Evolutionary conservation across 257 asterid species (phyloP), one percentile per base, ranked within the genome.

Genomic region (Solanum tarijense): DNA sequence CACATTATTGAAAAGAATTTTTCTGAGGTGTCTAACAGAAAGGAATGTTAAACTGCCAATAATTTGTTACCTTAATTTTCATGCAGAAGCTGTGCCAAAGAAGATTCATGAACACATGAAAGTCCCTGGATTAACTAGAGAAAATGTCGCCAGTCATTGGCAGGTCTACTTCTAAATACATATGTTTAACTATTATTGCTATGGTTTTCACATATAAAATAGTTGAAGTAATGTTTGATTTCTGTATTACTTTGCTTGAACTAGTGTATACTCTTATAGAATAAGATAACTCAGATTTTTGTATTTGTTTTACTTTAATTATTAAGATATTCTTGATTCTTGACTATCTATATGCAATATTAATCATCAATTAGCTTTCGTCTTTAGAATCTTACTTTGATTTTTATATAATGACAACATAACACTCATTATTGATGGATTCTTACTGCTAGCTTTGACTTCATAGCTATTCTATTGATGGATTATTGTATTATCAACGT

Each of bases 61-160:
- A 10, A 20, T 21, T 75, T 38, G 73, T 32, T 68, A 11, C 52
- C 20, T 78, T 3, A 31, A 43, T 84, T 52, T 32, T 29, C 9
- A 84, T 21, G 87, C 81, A 93, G 96, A 91, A 78, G 94, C 94
- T 90, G 92, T 86, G 74, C 96, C 98, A 4, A 91, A 89, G 88
- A 93, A 90, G 83, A 93, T 94, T 83, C 93, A 92, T 3, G 94
- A 92, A 82, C 87, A 88, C 7, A 94, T 94, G 96, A 81, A 93
- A 87, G 94, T 92, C 38, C 95, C 96, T 0, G 93, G 93, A 60
- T 66, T 94, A 48, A 93, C 93, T 11, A 92, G 93, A 89, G 92
- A 91, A 78, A 91, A 93, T 88, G 93, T 94, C 25, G 93, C 98
- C 39, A 94, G 98, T 65, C 98, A 94, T 90, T 87, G 93, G 85